Evolutionary conservation across 164 flowering plant genomes (phyloP), one percentile per base, ranked within the genome.

Genomic region (Platanus orientalis): DNA sequence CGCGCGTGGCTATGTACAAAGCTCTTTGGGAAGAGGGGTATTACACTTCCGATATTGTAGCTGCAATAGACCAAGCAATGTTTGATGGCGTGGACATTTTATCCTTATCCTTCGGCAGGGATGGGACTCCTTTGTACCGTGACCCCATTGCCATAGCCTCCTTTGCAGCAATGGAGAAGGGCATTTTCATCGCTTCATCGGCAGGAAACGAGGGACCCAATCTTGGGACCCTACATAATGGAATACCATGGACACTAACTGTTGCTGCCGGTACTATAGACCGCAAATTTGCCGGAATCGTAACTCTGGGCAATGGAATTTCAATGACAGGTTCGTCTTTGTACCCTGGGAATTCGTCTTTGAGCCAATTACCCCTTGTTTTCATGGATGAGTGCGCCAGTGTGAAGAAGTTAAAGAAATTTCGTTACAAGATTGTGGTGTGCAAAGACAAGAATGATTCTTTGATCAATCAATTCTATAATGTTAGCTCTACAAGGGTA

Each of bases 381-480:
- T 47, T 47, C 29, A 53, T 53, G 56, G 6, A 54, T 6, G 51
- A n/a, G n/a, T 67, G 71, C 51, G 21, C 54, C 26, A 47, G 23
- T 27, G 2, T 23, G 6, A 34, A 53, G 42, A 25, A 44, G 19
- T 24, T 83, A 47, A 70, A 57, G 12, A 64, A 62, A 17, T 2
- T n/a, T n/a, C n/a, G n/a, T n/a, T n/a, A n/a, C n/a, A n/a, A n/a
- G n/a, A n/a, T n/a, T n/a, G n/a, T n/a, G n/a, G n/a, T n/a, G n/a
- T n/a, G n/a, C n/a, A n/a, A n/a, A n/a, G n/a, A n/a, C n/a, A n/a
- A n/a, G n/a, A 28, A 24, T 21, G 61, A 54, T 0, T 21, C 49
- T 7, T 2, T 81, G 2, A 34, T 56, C 27, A 53, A 63, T 1
- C 90, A 83, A 72, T 57, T 78, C 2, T 6, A 56, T 0, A 42